Evolutionary conservation across 177 flowering plant genomes (phyloP), one percentile per base, ranked within the genome.

Genomic region (Telopea speciosissima): DNA sequence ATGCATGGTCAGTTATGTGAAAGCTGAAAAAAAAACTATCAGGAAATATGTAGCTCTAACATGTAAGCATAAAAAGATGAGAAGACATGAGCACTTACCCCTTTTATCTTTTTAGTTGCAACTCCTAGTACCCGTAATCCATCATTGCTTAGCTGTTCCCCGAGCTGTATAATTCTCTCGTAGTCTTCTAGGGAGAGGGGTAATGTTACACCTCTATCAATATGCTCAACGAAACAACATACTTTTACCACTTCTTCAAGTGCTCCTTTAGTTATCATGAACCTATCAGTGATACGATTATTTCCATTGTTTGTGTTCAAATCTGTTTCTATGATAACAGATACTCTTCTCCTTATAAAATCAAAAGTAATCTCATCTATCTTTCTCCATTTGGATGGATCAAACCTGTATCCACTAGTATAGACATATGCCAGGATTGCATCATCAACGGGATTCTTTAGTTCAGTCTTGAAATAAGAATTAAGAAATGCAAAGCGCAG

Each of bases 311-410:
- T 71, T 62, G 52, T 60, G 66, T 42, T 70, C 1, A 64, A 33
- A 45, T 80, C 81, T 61, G 73, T 78, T 77, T 89, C 89, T 75
- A 87, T 63, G 28, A 90, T 78, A 66, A 90, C 82, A 62, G 93
- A 84, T 6, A 84, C 88, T 77, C 84, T 82, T 82, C 88, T 77
- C 68, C 90, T 73, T 28, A 79, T 79, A 79, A 87, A 90, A 78
- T 87, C 89, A 73, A 90, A 90, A 67, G 96, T 90, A 65, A 89
- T 87, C 81, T 90, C 96, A 72, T 90, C 86, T 60, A 80, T 71
- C 79, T 87, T 89, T 74, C 45, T 81, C 90, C 91, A 90, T 76
- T 82, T 85, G 68, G 91, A 87, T 54, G 90, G 84, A 73, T 83
- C 82, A 70, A 89, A 90, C 81, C 81, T 79, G 85, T 78, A 86